Base-by-base conservation (phyloP, 169 alveolate species). In the Eimeria falciformis region DNA sequence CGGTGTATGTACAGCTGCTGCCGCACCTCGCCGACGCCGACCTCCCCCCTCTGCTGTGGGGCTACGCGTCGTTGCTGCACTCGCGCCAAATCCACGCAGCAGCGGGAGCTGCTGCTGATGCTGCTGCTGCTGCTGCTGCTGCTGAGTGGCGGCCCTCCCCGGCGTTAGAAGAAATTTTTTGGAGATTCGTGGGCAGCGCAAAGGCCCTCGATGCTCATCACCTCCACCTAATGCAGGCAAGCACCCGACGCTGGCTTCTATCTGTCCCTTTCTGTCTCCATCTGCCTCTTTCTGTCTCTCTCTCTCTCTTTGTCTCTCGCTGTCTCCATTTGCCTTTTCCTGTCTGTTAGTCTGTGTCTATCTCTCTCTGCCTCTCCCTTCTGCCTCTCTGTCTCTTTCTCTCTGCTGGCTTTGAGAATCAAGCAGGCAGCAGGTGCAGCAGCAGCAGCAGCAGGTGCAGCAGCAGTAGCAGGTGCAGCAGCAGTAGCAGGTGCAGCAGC, bases 361-460 rank as follows among this genome's bases (percentile, higher is more conserved):
- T 66, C 78, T 66, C 78, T 23, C 43, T 12, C 5, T 3, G 46
- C 43, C 46, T 66, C 27, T n/a, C 33, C n/a, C 17, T 33, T 21
- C 47, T 66, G 47, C 27, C 78, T 66, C 14, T 66, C 78, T 66
- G 17, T 66, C 46, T 27, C 46, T 66, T 11, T 66, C 45, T 23
- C 12, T 66, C 78, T 66, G 62, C 12, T 66, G 47, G 17, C 43
- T 27, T 3, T 12, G 33, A 11, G 43, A 4, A 33, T 27, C 33
- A 4, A 4, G 21, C 12, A 23, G 14, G 58, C 71, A 58, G 71
- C 27, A n/a, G 7, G 71, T 7, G 71, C 11, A 27, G 33, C 71
- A 58, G 71, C 27, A 58, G 71, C 71, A 58, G 71, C 71, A 58
- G 71, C 27, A 58, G 71, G 33, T 11, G 71, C 71, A 14, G 71